A percentile compares a stretch with the other conserved stretches of the same genome.
Conservation (phyloP, 2,329 filamentous ascomycete genomes). For the Ceratocystis alfenasii region DNA sequence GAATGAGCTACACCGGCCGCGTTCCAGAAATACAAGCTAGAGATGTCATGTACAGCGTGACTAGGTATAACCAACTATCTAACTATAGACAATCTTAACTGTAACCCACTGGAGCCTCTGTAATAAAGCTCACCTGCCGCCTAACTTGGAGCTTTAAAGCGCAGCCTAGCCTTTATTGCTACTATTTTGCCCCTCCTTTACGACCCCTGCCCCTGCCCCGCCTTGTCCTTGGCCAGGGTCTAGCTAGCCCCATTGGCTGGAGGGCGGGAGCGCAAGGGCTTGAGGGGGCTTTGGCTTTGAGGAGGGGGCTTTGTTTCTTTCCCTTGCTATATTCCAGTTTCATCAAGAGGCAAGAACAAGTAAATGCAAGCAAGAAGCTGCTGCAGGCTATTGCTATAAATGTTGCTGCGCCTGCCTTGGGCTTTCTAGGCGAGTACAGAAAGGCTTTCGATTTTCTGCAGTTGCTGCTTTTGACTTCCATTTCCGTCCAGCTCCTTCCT, state of each 20-base stretch:
- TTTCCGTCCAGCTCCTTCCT: slow-evolving; percentile 1
- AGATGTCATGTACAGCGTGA: too few species aligned
- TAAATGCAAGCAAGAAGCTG: neutral
- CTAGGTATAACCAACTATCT: too few species aligned
- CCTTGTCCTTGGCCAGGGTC: neutral
- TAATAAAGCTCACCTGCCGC: too few species aligned
- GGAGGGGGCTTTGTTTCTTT: neutral
- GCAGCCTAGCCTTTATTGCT: neutral
- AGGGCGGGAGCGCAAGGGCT: neutral
- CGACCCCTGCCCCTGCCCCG: neutral
- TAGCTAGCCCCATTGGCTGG: neutral
- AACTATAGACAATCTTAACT: too few species aligned
- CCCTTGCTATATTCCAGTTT: neutral
- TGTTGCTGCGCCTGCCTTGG: neutral
- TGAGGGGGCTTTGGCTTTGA: neutral
- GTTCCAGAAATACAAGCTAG: too few species aligned
- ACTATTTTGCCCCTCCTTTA: neutral
- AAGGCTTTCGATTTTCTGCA: neutral
- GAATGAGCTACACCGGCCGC: too few species aligned
- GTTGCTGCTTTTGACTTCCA: neutral
- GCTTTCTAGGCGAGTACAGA: neutral
- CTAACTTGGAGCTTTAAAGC: too few species aligned
- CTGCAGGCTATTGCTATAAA: neutral
- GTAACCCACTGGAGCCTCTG: too few species aligned
- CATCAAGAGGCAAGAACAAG: neutral